Evolutionary conservation across 2,329 filamentous ascomycete species (phyloP), one percentile per base, ranked within the genome.

Genomic region (Blumeria hordei): DNA sequence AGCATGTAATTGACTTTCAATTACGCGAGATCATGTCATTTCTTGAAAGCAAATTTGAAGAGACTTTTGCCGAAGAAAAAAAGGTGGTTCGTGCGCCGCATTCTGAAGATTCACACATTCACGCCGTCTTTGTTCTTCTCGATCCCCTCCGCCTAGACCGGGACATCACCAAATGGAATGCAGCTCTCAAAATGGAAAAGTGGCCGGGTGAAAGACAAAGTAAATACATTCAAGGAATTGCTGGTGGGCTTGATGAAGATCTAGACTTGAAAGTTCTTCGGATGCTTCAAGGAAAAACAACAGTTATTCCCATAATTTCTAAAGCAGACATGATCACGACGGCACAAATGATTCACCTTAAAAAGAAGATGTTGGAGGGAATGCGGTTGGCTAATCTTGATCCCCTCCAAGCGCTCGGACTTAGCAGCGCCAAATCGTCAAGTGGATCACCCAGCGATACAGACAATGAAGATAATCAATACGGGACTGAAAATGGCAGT

Each of bases 311-410:
- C 0, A 81, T 98, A 57, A 90, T 98, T 64, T 85, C 88, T 65
- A 98, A 98, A 70, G 90, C 92, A 41, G 92, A 98, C 67, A 95
- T 88, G 12, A 84, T 96, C 62, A 96, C 92, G n/a, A 81, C 84
- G 0, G 83, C 85, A 54, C 92, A 98, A 69, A 96, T 96, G 92
- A 74, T 78, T 49, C 81, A 86, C 62, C 76, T 98, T 60, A 95
- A 95, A 73, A 87, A 83, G 69, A 81, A 83, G 11, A 88, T 98
- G 36, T 93, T 85, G 80, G 79, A 86, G 55, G 88, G 84, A 62
- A 74, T 98, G 59, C 90, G 92, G 69, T 80, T 80, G 63, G 81
- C 87, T 12, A 85, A 84, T 60, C 74, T 98, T 55, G 88, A 98
- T 64, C 90, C 90, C 2, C 72, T 98, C 32, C 87, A 93, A 66